Evolutionary conservation across 257 asterid species (phyloP), one percentile per base, ranked within the genome.

Genomic region (Salvia rosmarinus): DNA sequence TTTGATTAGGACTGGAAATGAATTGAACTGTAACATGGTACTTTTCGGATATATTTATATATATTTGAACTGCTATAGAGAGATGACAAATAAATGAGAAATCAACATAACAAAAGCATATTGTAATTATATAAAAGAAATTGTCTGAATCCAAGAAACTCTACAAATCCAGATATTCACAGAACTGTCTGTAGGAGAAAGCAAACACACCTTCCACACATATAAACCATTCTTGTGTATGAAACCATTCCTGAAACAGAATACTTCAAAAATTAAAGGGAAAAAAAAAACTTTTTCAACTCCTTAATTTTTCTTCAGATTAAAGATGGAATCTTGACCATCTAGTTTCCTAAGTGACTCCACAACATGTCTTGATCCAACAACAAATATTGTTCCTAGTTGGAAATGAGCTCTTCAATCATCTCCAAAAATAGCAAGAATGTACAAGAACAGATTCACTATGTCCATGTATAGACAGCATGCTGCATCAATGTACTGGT

Each of bases 401-500:
- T 23, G 28, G 52, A n/a, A 19, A 16, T 16, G 23, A 17, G 6
- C 11, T 30, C 12, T n/a, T 64, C 58, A 67, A 4, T 67, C 70
- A 44, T 60, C 73, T 47, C 75, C 85, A 12, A 78, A 0, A 32
- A 84, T 37, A 0, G 74, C 74, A 40, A 88, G 92, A 9, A 88
- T 74, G 34, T 66, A 52, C 70, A 86, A 9, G 77, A 89, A 89
- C 20, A 89, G 90, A 54, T 84, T 85, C 66, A 89, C 37, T 11
- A 89, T 78, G 73, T 89, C 96, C 6, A 84, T 77, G 82, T 44
- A 89, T 12, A 89, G 91, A 40, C 72, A 56, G 1, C 71, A 62
- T 9, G 96, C 86, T 1, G 91, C 96, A 0, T 76, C 75, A 5
- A 89, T 72, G 73, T 87, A 87, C 73, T 87, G 81, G 46, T 89